phyloP scores from a whole-genome alignment of 2,329 filamentous ascomycete species.

The Bimuria novae-zelandiae region DNA sequence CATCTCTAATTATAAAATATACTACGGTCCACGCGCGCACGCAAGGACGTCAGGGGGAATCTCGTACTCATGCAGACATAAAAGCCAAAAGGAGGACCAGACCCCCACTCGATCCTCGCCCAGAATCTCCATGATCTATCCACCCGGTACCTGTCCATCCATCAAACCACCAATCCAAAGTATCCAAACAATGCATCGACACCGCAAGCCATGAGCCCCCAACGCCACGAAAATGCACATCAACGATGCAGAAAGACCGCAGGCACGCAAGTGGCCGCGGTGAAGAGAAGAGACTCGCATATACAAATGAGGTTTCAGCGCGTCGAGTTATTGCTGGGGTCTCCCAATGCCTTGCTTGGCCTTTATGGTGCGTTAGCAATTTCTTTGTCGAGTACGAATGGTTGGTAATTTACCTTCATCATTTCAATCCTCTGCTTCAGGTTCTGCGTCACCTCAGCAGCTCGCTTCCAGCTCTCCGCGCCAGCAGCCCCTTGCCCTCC shows the following conservation, averaged over 20 bases:
- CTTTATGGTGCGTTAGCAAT: conserved; percentile 27
- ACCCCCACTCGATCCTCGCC: background rate
- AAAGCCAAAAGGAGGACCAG: background rate
- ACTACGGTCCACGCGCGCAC: too few species aligned
- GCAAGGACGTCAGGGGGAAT: conserved; percentile 8
- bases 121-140: background rate
- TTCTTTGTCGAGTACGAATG: background rate
- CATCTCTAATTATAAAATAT: too few species aligned
- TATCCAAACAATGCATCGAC: background rate
- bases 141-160: background rate
- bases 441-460: conserved; percentile 96
- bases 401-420: conserved; percentile 74
- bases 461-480: conserved; percentile 91
- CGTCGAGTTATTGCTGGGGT: conserved; percentile 25
- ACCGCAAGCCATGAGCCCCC: background rate
- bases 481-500: conserved; percentile 38
- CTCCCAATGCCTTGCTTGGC: conserved; percentile 46
- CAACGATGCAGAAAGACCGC: background rate
- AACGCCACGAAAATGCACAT: conserved; percentile 14
- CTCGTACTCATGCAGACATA: conserved; percentile 5
- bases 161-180: background rate
- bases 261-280: background rate
- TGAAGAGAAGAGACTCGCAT: background rate
- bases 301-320: background rate
- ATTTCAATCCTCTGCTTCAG: conserved; percentile 96